Percentiles rank a stretch among this genome's conserved stretches.
Conservation (phyloP, 495 filamentous ascomycete species). For the Penicillium flavigenum region DNA sequence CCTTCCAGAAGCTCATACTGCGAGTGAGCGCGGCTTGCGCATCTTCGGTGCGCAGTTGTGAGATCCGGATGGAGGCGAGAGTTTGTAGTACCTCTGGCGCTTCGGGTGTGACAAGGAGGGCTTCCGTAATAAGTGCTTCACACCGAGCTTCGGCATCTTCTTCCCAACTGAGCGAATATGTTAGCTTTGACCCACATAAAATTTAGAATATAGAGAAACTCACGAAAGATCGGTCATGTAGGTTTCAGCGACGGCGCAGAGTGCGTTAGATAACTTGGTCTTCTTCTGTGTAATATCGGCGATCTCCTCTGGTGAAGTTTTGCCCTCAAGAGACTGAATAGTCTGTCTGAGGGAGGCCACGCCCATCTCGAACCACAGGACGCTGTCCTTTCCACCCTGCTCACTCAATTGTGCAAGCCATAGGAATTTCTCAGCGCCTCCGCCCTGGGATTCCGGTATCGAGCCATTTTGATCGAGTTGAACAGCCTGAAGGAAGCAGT, state of each 20-base stretch:
- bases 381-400: slow-evolving; percentile 78
- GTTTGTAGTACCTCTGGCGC: slow-evolving; percentile 87
- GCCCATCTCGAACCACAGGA: slow-evolving; percentile 85
- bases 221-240: slow-evolving; percentile 95
- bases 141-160: slow-evolving; percentile 82
- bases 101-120: slow-evolving; percentile 70
- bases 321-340: slow-evolving; percentile 55
- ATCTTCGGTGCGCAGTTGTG: slow-evolving; percentile 73
- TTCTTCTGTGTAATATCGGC: slow-evolving; percentile 63
- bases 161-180: slow-evolving; percentile 62
- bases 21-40: slow-evolving; percentile 72
- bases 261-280: slow-evolving; percentile 73
- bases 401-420: slow-evolving; percentile 93
- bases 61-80: slow-evolving; percentile 88
- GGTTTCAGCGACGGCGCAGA: slow-evolving; percentile 88
- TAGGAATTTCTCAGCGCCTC: slow-evolving; percentile 91
- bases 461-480: slow-evolving; percentile 69
- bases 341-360: slow-evolving; percentile 63
- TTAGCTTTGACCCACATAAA: slow-evolving; percentile 4
- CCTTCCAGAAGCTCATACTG: slow-evolving; percentile 77
- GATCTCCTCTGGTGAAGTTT: slow-evolving; percentile 40
- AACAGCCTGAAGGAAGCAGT: slow-evolving; percentile 67
- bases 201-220: slow-evolving; percentile 16
- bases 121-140: slow-evolving; percentile 83
- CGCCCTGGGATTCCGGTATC: slow-evolving; percentile 60